phyloP scores from a whole-genome alignment of 169 alveolate genomes.

The Theileria annulata region DNA sequence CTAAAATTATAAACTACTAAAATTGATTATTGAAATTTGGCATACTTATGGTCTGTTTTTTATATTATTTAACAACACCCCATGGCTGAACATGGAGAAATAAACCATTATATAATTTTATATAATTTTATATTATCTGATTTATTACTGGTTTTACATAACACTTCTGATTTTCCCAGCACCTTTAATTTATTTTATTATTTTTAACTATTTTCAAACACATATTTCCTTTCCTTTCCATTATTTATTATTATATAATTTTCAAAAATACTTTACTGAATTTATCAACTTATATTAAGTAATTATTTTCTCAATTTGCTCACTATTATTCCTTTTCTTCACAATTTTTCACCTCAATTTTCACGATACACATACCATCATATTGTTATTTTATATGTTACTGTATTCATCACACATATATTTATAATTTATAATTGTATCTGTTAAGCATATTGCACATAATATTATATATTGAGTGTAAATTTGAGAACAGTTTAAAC shows the following conservation, averaged over 20 bases:
- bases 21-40: background rate
- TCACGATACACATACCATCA: background rate
- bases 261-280: too few species aligned
- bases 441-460: background rate
- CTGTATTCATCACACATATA: background rate
- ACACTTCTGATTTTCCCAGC: background rate
- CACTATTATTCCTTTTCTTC: background rate
- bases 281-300: too few species aligned
- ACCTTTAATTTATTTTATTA: background rate
- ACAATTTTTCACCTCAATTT: background rate
- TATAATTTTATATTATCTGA: too few species aligned
- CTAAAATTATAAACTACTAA: background rate
- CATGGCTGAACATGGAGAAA: background rate
- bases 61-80: background rate
- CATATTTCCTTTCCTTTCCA: too few species aligned
- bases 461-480: background rate
- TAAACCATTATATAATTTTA: background rate
- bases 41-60: background rate
- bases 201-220: too few species aligned
- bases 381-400: too few species aligned
- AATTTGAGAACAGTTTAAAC: background rate
- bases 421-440: background rate
- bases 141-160: background rate
- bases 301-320: too few species aligned
- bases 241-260: too few species aligned